Evolutionary conservation across 208 protist genomes (phyloP), one percentile per base, ranked within the genome.

Genomic region (Crithidia fasciculata): DNA sequence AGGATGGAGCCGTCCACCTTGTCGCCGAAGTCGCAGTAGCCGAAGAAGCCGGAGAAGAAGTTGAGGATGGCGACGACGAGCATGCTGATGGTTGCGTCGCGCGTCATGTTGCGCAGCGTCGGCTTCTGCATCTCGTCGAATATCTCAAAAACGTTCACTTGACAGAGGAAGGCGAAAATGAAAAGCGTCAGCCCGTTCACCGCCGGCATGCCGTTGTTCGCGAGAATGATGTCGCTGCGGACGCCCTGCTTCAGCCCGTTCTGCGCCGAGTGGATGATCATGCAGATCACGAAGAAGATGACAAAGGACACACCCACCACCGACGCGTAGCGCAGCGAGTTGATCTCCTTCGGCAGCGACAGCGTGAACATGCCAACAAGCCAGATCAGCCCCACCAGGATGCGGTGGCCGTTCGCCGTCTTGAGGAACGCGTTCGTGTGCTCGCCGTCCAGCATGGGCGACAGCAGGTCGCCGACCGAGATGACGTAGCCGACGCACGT

Each of bases 271-370:
- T 96, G 91, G 45, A 92, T 79, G 49, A 96, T 78, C 54, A 92
- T 82, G 62, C 77, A 86, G 40, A 94, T 78, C 43, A 93, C 88
- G 58, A 96, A 94, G 73, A 83, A 94, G 54, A 94, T 39, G 40
- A 95, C 88, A 67, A 83, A 90, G 39, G 69, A 66, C 16, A 95
- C 87, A n/a, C 87, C 92, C 10, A 94, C 16, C 39, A 90, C 59
- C n/a, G 88, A 94, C 43, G 81, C 80, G 71, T 92, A 95, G 16
- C 92, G 89, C 16, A 96, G 83, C 19, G 92, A 91, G 81, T 95
- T 96, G 76, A 96, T 94, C 68, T 91, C 65, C 87, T 94, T 94
- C 43, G 89, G 89, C 50, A 95, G 80, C 28, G 87, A 94, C 67
- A 94, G 68, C 19, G 92, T 79, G 39, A 92, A 72, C 91, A 94